Base-by-base conservation (phyloP, 2,329 filamentous ascomycete genomes). In the Colletotrichum lindemuthianum region DNA sequence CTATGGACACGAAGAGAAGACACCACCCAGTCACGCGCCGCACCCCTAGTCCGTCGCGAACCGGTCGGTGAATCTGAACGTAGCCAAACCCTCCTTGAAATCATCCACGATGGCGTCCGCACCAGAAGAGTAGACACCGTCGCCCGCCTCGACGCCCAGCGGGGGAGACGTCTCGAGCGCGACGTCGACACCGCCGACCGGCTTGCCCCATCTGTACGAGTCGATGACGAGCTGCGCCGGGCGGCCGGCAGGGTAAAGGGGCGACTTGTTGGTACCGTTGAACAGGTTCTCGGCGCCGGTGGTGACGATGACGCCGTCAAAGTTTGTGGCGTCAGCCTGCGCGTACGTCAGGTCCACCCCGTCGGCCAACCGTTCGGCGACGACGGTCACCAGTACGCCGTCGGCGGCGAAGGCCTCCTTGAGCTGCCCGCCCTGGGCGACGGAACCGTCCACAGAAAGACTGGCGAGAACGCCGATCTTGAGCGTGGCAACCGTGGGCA, bases 161-260 rank as follows among this genome's bases (percentile, higher is more conserved):
- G 41, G 15, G 37, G 58, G 49, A 4, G 59, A 59, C 15, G 36
- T 39, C 10, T 34, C 7, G 13, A 65, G 69, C 10, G 70, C 76
- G 0, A 75, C 76, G 11, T 88, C 89, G 1, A 91, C 68, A 34
- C 84, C 86, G 12, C 81, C 89, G 32, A 92, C 78, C 0, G 90
- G 88, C 81, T 93, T 93, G 4, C 89, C 90, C 80, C 88, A 92
- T 32, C 85, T 79, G 77, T 87, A 92, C 0, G 82, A 86, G 70
- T 89, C 85, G 13, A 81, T 72, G 15, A 92, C 73, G 54, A 92
- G 89, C 77, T 90, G 84, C 2, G 82, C 75, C 0, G 90, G 90
- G 0, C 89, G 82, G 1, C 86, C 86, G 2, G 83, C 78, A 1
- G 90, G 90, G 74, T 85, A 92, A 7, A 92, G 78, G 0, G 86